Base-by-base conservation (phyloP, 768 basidiomycete genomes). In the Rhizopogon salebrosus region DNA sequence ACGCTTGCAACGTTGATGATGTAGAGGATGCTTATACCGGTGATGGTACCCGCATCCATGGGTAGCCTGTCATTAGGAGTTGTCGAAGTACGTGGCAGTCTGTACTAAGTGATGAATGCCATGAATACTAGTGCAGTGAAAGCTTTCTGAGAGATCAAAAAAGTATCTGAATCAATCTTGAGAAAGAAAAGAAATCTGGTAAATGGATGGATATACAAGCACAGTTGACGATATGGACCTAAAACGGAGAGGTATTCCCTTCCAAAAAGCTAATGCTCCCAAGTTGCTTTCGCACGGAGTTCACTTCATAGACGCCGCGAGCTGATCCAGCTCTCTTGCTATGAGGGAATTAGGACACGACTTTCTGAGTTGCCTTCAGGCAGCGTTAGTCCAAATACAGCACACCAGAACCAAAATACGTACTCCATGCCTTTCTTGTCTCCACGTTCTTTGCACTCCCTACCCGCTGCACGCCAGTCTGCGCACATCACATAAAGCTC, bases 401-500 rank as follows among this genome's bases (percentile, higher is more conserved):
- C 39, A 31, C 37, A 48, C 9, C 54, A 54, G n/a, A 49, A 22
- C 10, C 49, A 43, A 50, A 35, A 36, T 4, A 81, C 93, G 64
- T 66, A 97, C 95, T 90, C 86, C 29, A 98, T 68, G 58, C 84
- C 87, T 6, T 78, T 81, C 67, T 87, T 89, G 65, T 99, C 93
- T 1, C 85, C 84, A 24, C 90, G 75, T 48, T 95, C 92, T 68
- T 92, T 95, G 68, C 92, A 95, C 59, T 92, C 89, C 62, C 80
- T 84, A 1, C 87, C 95, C 0, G 94, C 95, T 64, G 81, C 73
- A 36, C 84, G 79, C 92, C 92, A 97, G 52, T 97, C 95, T 3
- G 88, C 88, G 61, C 93, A 97, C 56, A 84, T 77, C 22, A 94
- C 87, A 62, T 92, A 99, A 38, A 99, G 70, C 53, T 98, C 94